Percentiles rank a stretch among this genome's conserved stretches.
Conservation (phyloP, 495 filamentous ascomycete species). For the Baudoinia panamericana region DNA sequence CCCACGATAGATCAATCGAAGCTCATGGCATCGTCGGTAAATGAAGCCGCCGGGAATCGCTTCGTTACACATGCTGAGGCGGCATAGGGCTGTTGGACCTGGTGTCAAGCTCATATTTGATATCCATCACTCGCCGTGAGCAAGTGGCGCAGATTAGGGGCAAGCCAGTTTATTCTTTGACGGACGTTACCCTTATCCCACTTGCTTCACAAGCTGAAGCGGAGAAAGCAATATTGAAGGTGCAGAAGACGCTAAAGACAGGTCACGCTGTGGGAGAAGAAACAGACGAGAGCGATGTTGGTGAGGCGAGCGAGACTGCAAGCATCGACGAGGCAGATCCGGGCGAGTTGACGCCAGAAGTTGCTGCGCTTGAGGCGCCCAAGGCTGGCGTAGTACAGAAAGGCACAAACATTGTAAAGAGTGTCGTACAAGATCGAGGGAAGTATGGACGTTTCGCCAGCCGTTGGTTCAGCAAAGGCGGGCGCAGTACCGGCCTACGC, state of each 20-base stretch:
- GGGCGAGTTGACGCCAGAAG: conserved; percentile 1
- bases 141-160: conserved; percentile 80
- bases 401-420: conserved; percentile 3
- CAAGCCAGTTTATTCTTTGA: conserved; percentile 69
- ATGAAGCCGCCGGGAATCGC: too few species aligned
- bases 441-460: conserved; percentile 78
- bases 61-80: conserved; percentile 28
- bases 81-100: conserved; percentile 53
- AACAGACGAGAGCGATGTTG: conserved; percentile 30
- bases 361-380: conserved; percentile 6
- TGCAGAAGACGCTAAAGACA: conserved; percentile 39
- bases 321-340: background rate
- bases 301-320: conserved; percentile 29
- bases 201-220: conserved; percentile 65
- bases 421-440: conserved; percentile 29
- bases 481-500: conserved; percentile 52
- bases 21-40: conserved; percentile 76
- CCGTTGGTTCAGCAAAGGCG: conserved; percentile 75
- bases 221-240: conserved; percentile 50
- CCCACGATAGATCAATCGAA: conserved; percentile 41
- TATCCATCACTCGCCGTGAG: conserved; percentile 68
- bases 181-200: conserved; percentile 77
- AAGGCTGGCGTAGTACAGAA: background rate
- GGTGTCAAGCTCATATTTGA: conserved; percentile 51
- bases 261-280: conserved; percentile 28